Percentiles rank a stretch among this genome's conserved stretches.
These are phyloP conservation scores for Acer campestre DNA, from an alignment of 345 rosid genomes.

Conservation along the genomic window DNA sequence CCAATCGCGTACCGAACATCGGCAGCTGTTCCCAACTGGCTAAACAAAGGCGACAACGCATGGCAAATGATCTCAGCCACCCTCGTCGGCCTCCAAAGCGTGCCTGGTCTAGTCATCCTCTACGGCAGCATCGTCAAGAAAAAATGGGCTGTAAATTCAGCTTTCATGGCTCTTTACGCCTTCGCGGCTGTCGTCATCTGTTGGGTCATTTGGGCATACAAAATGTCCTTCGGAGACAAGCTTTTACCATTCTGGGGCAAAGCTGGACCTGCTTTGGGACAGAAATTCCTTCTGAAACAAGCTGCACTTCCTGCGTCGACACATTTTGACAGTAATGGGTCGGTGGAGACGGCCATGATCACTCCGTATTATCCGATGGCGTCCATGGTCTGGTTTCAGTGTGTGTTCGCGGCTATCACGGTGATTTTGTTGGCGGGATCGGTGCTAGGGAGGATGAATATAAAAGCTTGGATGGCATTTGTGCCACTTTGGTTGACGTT, in stretches of 20 bases:
- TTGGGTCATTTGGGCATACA: slow-evolving; percentile 53
- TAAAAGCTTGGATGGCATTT: slow-evolving; percentile 57
- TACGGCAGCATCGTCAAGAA: slow-evolving; percentile 55
- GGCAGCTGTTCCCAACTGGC: slow-evolving; percentile 45
- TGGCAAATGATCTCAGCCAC: slow-evolving; percentile 57
- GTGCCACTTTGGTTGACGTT: slow-evolving; percentile 56
- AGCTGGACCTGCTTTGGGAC: slow-evolving; percentile 54
- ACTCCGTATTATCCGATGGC: slow-evolving; percentile 46
- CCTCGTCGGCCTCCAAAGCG: slow-evolving; percentile 49
- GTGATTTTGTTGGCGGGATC: slow-evolving; percentile 43
- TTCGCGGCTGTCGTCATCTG: slow-evolving; percentile 48
- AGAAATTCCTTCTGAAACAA: slow-evolving; percentile 40
- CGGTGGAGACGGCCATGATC: slow-evolving; percentile 23
- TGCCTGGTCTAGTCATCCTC: slow-evolving; percentile 50
- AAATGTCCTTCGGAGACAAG: slow-evolving; percentile 52
- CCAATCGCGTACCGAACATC: slow-evolving; percentile 42
- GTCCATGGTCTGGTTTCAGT: slow-evolving; percentile 57
- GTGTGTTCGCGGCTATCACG: slow-evolving; percentile 47
- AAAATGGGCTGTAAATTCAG: slow-evolving; percentile 53
- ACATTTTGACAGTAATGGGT: slow-evolving; percentile 19
- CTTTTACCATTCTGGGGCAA: slow-evolving; percentile 54
- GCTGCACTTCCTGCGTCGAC: slow-evolving; percentile 36
- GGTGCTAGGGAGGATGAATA: slow-evolving; percentile 48
- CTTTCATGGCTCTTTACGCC: slow-evolving; percentile 58
- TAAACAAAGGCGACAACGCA: slow-evolving; percentile 54